Percentiles rank a stretch among this genome's conserved stretches.
phyloP scores from a whole-genome alignment of 371 early-diverging fungal genomes.

The Lichtheimia ramosa region DNA sequence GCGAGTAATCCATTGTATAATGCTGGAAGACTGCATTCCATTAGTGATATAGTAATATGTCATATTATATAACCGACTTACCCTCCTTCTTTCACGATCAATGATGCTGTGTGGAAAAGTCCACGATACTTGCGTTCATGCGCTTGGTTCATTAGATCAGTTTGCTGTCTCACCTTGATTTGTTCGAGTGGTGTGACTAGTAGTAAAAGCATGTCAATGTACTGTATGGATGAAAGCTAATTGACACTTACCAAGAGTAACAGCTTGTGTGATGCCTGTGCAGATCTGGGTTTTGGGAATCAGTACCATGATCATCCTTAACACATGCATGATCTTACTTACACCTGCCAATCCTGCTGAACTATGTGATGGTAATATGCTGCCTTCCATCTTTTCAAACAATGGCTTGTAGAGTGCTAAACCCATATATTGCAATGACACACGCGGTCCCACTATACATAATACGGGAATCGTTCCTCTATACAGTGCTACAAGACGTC shows the following conservation, averaged over 20 bases:
- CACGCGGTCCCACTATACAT: conserved; percentile 53
- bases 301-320: not conserved
- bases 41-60: not conserved
- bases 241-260: conserved; percentile 34
- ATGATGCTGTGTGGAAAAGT: conserved; percentile 37
- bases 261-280: conserved; percentile 55
- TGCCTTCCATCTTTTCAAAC: conserved; percentile 48
- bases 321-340: conserved; percentile 10
- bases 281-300: conserved; percentile 28
- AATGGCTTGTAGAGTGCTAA: conserved; percentile 54
- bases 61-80: conserved; percentile 6
- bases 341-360: conserved; percentile 54
- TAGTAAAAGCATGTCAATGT: not conserved
- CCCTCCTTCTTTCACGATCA: conserved; percentile 50
- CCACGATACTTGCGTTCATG: conserved; percentile 44
- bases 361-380: conserved; percentile 41
- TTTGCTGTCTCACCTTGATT: conserved; percentile 57
- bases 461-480: conserved; percentile 51
- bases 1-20: conserved; percentile 52
- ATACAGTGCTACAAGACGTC: conserved; percentile 33
- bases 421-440: conserved; percentile 51
- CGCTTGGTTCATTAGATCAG: conserved; percentile 33
- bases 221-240: not conserved
- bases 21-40: conserved; percentile 29
- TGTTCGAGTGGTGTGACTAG: conserved; percentile 54